Base-by-base conservation (phyloP, 106 monocot species). In the Dendrobium nobile region DNA sequence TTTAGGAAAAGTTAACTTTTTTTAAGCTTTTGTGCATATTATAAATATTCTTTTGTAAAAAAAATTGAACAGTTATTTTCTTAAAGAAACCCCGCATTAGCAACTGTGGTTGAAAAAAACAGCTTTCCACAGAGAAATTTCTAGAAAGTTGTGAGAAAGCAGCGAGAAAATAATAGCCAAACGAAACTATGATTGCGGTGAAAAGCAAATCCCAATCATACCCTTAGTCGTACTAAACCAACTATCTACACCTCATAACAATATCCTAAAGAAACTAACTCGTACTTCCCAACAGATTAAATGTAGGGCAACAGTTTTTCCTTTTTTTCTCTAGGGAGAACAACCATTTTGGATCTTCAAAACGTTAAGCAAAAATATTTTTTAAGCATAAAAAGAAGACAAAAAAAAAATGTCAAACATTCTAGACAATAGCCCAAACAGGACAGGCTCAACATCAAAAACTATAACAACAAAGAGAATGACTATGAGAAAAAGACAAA, bases 401-500 rank as follows among this genome's bases (percentile, higher is more conserved):
- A 37, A 37, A 70, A 70, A 70, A 70, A 11, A 26, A 65, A 15
- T 2, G 37, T 11, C 33, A 33, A 37, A 37, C 17, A 70, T 28
- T 15, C n/a, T 70, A 15, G 4, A 37, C 28, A 70, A 13, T 13
- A 4, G 37, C 70, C 37, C 37, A 9, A 70, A 16, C 5, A 70
- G 70, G 11, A 70, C 37, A 3, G 37, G 10, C 28, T 70, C 4
- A 70, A 70, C 10, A 16, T 37, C 11, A 33, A 4, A 33, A 33
- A 70, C 37, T 70, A 28, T 37, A 37, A 70, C 31, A 28, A 70
- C 15, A 76, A 76, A 48, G 15, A 76, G 27, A 76, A 0, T 48
- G 19, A 47, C 27, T 24, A 76, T 76, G 24, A 48, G 76, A 11
- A 76, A 72, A 16, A 37, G 24, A 54, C 82, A 15, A 78, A 83